phyloP scores from a whole-genome alignment of 2,329 filamentous ascomycete genomes.

The Xylaria hypoxylon region DNA sequence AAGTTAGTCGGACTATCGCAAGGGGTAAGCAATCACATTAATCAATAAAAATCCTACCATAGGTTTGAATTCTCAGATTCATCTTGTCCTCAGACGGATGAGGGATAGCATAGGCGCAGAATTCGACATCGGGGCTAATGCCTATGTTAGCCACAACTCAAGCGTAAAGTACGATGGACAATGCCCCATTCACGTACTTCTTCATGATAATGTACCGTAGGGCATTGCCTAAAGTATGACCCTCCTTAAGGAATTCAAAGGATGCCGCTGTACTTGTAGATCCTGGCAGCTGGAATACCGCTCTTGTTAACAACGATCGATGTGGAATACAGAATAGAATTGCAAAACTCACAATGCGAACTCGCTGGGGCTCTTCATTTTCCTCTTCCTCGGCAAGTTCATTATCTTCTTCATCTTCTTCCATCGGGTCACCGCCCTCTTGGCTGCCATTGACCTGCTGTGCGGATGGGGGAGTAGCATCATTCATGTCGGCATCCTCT shows the following conservation, averaged over 20 bases:
- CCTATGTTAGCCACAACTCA: slow-evolving; percentile 53
- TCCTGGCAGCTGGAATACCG: slow-evolving; percentile 75
- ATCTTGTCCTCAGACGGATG: slow-evolving; percentile 96
- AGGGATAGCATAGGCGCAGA: slow-evolving; percentile 97
- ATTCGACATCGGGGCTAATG: slow-evolving; percentile 94
- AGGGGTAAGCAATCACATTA: not conserved
- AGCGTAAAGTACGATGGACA: not conserved
- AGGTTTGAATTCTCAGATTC: slow-evolving; percentile 98
- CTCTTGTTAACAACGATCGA: slow-evolving; percentile 28
- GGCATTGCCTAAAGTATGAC: slow-evolving; percentile 95
- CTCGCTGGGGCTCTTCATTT: slow-evolving; percentile 66
- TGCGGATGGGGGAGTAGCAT: slow-evolving; percentile 48
- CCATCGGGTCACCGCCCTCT: slow-evolving; percentile 50
- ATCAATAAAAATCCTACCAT: slow-evolving; percentile 69
- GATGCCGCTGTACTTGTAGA: slow-evolving; percentile 89
- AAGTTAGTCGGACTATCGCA: slow-evolving; percentile 28
- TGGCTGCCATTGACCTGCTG: slow-evolving; percentile 57
- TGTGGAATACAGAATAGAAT: slow-evolving; percentile 17
- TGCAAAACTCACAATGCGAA: slow-evolving; percentile 67
- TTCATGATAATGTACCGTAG: slow-evolving; percentile 98
- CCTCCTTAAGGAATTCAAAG: slow-evolving; percentile 93
- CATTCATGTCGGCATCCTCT: slow-evolving; percentile 50
- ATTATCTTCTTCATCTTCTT: slow-evolving; percentile 49
- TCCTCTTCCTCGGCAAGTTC: slow-evolving; percentile 59
- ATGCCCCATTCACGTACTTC: slow-evolving; percentile 72